A percentile compares a stretch with the other conserved stretches of the same genome.
These are phyloP conservation scores for Dactylellina haptotyla DNA, from an alignment of 2,329 filamentous ascomycete genomes.

Conservation along the genomic window DNA sequence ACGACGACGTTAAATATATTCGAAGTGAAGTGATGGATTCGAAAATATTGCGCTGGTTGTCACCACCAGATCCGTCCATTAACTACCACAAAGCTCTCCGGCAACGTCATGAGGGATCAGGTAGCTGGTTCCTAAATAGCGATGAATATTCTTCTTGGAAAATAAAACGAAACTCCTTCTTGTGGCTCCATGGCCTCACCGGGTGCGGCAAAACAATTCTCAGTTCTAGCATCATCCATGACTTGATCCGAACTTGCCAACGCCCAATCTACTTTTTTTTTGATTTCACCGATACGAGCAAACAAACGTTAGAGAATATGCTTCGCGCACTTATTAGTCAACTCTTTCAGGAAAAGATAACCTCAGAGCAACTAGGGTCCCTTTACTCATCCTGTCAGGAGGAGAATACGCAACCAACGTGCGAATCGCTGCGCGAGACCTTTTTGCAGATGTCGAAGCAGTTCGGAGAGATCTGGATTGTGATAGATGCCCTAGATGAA, in stretches of 20 bases:
- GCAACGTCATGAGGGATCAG: not conserved
- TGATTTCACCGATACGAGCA: slow-evolving; percentile 61
- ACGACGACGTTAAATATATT: not conserved
- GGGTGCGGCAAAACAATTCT: slow-evolving; percentile 64
- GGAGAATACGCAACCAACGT: slow-evolving; percentile 58
- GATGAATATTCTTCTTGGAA: slow-evolving; percentile 60
- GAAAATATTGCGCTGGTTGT: too few relatives aligned
- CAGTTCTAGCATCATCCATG: slow-evolving; percentile 60
- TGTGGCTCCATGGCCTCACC: slow-evolving; percentile 62
- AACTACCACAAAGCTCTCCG: not conserved
- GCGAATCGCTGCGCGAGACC: slow-evolving; percentile 56
- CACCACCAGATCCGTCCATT: not conserved
- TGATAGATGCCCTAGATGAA: slow-evolving; percentile 60
- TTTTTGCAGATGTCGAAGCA: slow-evolving; percentile 57
- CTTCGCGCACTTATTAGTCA: slow-evolving; percentile 62
- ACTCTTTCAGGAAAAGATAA: slow-evolving; percentile 55
- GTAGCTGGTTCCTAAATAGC: slow-evolving; percentile 60
- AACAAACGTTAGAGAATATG: slow-evolving; percentile 60
- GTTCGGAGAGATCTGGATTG: slow-evolving; percentile 56
- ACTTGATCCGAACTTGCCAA: slow-evolving; percentile 41
- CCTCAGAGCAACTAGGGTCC: slow-evolving; percentile 55
- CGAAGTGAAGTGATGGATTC: not conserved
- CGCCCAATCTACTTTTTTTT: slow-evolving; percentile 61
- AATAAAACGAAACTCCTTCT: slow-evolving; percentile 56
- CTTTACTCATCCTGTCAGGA: slow-evolving; percentile 57